phyloP scores from a whole-genome alignment of 2,329 filamentous ascomycete genomes.

The Aureobasidium sp. region DNA sequence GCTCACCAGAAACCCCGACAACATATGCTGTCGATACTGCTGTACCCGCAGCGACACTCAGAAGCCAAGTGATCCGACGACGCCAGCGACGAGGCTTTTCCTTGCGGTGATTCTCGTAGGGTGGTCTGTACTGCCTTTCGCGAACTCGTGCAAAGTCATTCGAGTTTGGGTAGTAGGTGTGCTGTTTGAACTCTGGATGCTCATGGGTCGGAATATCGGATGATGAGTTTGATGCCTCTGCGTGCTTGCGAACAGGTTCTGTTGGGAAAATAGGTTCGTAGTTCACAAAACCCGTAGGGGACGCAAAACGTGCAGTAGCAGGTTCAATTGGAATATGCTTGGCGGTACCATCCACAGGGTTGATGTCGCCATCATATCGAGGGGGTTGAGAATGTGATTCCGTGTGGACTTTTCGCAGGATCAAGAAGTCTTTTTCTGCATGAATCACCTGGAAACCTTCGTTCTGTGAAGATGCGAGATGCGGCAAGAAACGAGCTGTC shows the following conservation, averaged over 20 bases:
- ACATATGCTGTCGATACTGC: conserved; percentile 48
- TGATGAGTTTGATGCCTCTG: background rate
- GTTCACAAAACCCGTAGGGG: conserved; percentile 58
- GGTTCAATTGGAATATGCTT: conserved; percentile 11
- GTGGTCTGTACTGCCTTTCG: background rate
- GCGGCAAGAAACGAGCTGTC: conserved; percentile 55
- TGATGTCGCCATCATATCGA: conserved; percentile 27
- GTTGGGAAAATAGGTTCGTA: conserved; percentile 35
- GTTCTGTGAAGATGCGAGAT: conserved; percentile 49
- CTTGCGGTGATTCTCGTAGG: conserved; percentile 20
- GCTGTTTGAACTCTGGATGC: conserved; percentile 28
- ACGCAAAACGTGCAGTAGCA: conserved; percentile 51
- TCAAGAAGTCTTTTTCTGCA: conserved; percentile 52
- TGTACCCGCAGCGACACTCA: conserved; percentile 47
- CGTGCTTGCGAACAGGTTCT: background rate
- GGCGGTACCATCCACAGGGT: conserved; percentile 46
- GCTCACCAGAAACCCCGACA: conserved; percentile 49
- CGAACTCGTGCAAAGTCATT: too few relatives aligned
- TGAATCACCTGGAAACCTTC: conserved; percentile 61
- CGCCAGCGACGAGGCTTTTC: conserved; percentile 29
- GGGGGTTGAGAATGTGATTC: conserved; percentile 11
- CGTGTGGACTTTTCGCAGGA: conserved; percentile 53
- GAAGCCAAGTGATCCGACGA: conserved; percentile 29
- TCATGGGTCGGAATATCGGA: background rate
- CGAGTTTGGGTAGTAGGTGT: conserved; percentile 31